Percentiles rank a stretch among this genome's conserved stretches.
These are phyloP conservation scores for Hymenoscyphus salicellus DNA, from an alignment of 2,329 filamentous ascomycete genomes.

Conservation along the genomic window DNA sequence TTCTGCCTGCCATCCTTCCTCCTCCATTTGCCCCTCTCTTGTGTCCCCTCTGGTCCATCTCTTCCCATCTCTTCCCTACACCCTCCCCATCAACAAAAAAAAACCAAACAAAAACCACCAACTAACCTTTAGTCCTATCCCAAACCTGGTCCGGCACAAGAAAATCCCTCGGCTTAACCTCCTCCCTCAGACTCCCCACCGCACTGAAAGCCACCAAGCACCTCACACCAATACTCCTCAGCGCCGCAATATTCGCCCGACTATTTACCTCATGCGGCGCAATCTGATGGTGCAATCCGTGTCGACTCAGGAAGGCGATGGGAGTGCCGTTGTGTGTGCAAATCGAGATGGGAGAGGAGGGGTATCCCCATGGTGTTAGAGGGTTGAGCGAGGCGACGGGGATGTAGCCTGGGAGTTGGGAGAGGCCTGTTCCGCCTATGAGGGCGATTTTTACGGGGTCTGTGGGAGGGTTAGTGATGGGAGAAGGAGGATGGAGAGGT, in stretches of 20 bases:
- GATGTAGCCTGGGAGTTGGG: conserved; percentile 80
- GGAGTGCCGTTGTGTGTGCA: conserved; percentile 79
- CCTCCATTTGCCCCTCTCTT: too few relatives aligned
- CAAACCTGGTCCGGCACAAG: conserved; percentile 95
- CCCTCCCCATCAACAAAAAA: not conserved
- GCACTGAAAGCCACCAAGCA: conserved; percentile 92
- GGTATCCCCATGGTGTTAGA: conserved; percentile 82
- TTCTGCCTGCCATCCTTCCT: too few relatives aligned
- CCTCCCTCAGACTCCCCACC: conserved; percentile 86
- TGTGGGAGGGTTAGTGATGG: conserved; percentile 35
- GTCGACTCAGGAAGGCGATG: conserved; percentile 90
- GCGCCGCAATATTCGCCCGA: conserved; percentile 96
- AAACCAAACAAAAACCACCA: not conserved
- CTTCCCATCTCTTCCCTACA: not conserved
- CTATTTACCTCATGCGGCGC: conserved; percentile 93
- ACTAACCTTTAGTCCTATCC: conserved; percentile 80
- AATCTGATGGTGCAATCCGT: conserved; percentile 83
- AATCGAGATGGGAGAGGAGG: conserved; percentile 75
- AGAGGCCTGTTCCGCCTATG: conserved; percentile 89
- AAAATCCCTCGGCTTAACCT: conserved; percentile 94
- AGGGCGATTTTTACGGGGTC: conserved; percentile 79
- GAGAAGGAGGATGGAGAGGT: too few relatives aligned
- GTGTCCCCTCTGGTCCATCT: not conserved
- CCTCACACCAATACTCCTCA: conserved; percentile 84
- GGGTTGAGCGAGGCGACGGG: conserved; percentile 76